Conservation (phyloP, 1,284 basidiomycete genomes). For the Mrakiaceae sp. region DNA sequence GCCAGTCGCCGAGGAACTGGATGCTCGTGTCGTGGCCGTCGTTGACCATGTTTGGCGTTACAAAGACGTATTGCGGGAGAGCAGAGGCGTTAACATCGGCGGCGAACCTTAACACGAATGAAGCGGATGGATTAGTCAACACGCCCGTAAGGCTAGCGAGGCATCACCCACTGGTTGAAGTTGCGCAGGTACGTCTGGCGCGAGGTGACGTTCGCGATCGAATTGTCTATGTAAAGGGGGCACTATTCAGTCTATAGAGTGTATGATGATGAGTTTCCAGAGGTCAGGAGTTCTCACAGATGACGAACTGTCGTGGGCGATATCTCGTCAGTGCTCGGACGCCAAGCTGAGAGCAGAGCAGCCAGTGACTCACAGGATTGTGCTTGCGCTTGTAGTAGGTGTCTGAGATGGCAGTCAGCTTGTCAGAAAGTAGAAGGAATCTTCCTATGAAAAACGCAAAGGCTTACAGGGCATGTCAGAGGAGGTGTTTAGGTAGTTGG, state of each 20-base stretch:
- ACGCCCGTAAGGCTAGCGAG: constrained; percentile 40
- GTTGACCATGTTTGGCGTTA: constrained; percentile 53
- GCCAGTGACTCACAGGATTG: constrained; percentile 40
- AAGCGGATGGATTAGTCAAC: constrained; percentile 20
- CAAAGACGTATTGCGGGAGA: constrained; percentile 50
- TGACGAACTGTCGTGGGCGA: background rate
- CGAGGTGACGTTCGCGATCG: constrained; percentile 36
- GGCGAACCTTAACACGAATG: constrained; percentile 18
- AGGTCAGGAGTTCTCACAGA: too few species aligned
- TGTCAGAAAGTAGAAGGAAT: too few species aligned
- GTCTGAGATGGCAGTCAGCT: background rate
- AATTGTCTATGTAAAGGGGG: constrained; percentile 33
- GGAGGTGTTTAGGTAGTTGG: constrained; percentile 40
- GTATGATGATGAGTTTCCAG: too few species aligned
- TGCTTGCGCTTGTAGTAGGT: constrained; percentile 49
- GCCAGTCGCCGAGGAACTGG: constrained; percentile 42
- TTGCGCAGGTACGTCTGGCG: constrained; percentile 48
- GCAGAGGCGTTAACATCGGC: constrained; percentile 39
- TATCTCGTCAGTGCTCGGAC: too few species aligned
- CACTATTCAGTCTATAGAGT: background rate
- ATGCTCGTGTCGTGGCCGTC: constrained; percentile 51
- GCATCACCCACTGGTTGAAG: constrained; percentile 43
- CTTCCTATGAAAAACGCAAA: too few species aligned
- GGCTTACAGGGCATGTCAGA: constrained; percentile 31
- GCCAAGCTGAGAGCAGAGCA: background rate